Conservation (phyloP, 1,284 basidiomycete species). For the Moesziomyces globuligerus region DNA sequence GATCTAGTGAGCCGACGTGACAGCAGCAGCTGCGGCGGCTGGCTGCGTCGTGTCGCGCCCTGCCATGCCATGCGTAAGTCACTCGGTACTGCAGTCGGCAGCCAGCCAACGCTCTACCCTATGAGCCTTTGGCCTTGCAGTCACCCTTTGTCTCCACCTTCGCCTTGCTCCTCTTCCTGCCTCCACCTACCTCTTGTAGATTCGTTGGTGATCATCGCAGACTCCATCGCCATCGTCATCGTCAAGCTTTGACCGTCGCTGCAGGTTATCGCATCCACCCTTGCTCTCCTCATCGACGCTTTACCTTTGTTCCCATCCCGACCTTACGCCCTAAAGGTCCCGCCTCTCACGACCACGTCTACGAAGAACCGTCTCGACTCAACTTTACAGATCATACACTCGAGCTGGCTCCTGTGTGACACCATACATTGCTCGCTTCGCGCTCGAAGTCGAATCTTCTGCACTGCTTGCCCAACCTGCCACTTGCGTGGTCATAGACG, state of each 20-base stretch:
- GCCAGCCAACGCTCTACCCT: not conserved
- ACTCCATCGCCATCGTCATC: not conserved
- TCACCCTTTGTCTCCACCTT: not conserved
- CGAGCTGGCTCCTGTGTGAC: slow-evolving; percentile 22
- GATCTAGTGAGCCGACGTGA: not conserved
- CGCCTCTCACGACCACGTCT: not conserved
- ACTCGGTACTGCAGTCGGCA: too few relatives aligned
- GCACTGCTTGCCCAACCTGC: too few relatives aligned
- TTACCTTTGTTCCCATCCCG: too few relatives aligned
- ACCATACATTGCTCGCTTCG: not conserved
- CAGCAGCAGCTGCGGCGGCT: too few relatives aligned
- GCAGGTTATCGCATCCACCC: not conserved
- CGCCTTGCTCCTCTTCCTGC: too few relatives aligned
- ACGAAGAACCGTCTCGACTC: not conserved
- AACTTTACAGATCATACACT: not conserved
- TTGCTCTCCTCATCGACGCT: not conserved
- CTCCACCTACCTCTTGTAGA: too few relatives aligned
- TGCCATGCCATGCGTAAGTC: too few relatives aligned
- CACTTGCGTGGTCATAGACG: too few relatives aligned
- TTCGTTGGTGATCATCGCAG: too few relatives aligned
- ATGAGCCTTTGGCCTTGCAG: not conserved
- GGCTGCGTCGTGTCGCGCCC: too few relatives aligned
- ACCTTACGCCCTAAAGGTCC: too few relatives aligned
- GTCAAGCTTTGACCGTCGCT: not conserved
- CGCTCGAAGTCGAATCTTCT: not conserved